Base-by-base conservation (phyloP, 2,329 filamentous ascomycete species). In the Ophiocordyceps unilateralis region DNA sequence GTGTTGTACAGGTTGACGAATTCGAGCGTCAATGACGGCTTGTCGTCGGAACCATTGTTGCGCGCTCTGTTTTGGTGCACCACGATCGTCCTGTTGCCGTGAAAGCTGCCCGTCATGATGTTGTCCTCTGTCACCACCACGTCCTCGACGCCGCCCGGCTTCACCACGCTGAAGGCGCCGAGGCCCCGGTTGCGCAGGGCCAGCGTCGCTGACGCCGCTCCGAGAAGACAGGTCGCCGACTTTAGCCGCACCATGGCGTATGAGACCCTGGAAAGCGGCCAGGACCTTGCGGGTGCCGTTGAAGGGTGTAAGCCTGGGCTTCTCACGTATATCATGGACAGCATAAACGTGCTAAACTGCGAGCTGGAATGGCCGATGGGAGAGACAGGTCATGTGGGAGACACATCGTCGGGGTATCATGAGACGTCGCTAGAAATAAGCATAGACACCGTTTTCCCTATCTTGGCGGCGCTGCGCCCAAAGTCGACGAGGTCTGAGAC, bases 1-100 rank as follows among this genome's bases (percentile, higher is more conserved):
- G 48, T 47, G 37, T 66, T 36, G 32, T 17, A 59, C 47, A 68
- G 69, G 52, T 70, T 70, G 47, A 66, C 55, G 7, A 71, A 49
- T 28, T 56, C 46, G 1, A 64, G 24, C 0, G 53, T 53, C 8
- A 63, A 44, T 2, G 45, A 26, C 2, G 45, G n/a, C 17, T 36
- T 6, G 32, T 36, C 32, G 32, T 36, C 32, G 9, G 17, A 17
- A 2, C 28, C n/a, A n/a, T n/a, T n/a, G 4, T 26, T 19, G 17
- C 32, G 37, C 8, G 42, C 9, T n/a, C 45, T 47, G 2, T 42
- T 39, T 1, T 19, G 26, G 1, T 44, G 34, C 2, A 49, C 10
- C 4, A 46, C 20, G 3, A 32, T 43, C 1, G 50, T 39, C 34
- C 44, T 45, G 24, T 46, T 40, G 9, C 46, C 45, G 15, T 49